These are phyloP conservation scores for Collybiopsis luxurians DNA, from an alignment of 768 basidiomycete species.

Conservation along the genomic window DNA sequence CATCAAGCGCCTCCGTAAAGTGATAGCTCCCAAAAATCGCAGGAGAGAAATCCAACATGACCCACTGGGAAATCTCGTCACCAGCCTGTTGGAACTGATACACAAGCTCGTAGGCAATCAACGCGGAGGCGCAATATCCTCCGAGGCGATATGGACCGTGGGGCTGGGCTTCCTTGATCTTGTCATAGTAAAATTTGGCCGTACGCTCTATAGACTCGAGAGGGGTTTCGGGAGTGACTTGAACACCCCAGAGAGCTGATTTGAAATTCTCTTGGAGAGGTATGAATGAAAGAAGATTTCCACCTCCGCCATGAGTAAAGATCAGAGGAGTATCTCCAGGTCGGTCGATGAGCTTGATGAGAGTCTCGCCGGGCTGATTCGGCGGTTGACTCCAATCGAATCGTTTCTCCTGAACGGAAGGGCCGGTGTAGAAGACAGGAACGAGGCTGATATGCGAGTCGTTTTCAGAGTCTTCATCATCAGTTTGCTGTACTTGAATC, in stretches of 20 bases:
- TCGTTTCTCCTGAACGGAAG: background rate
- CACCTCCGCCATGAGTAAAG: slow-evolving; percentile 3
- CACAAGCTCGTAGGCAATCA: slow-evolving; percentile 6
- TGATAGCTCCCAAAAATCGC: slow-evolving; percentile 5
- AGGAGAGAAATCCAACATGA: slow-evolving; percentile 9
- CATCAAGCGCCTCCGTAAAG: background rate
- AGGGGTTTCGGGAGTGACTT: slow-evolving; percentile 14
- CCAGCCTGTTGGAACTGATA: slow-evolving; percentile 4
- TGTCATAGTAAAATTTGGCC: slow-evolving; percentile 12
- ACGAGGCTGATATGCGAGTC: background rate
- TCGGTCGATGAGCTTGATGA: slow-evolving; percentile 2
- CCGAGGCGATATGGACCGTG: slow-evolving; percentile 3
- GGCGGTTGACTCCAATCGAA: background rate
- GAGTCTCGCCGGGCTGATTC: background rate
- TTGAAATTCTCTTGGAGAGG: slow-evolving; percentile 8
- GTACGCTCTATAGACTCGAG: slow-evolving; percentile 1
- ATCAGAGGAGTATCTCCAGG: background rate
- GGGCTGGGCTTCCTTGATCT: slow-evolving; percentile 10
- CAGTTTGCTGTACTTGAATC: background rate
- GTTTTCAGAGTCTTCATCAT: background rate
- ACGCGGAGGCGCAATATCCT: slow-evolving; percentile 5
- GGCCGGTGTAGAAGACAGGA: background rate
- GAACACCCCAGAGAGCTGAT: slow-evolving; percentile 14
- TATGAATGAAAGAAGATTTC: slow-evolving; percentile 4
- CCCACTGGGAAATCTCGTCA: slow-evolving; percentile 4